Conservation (phyloP, 208 protist genomes). For the Crithidia fasciculata region DNA sequence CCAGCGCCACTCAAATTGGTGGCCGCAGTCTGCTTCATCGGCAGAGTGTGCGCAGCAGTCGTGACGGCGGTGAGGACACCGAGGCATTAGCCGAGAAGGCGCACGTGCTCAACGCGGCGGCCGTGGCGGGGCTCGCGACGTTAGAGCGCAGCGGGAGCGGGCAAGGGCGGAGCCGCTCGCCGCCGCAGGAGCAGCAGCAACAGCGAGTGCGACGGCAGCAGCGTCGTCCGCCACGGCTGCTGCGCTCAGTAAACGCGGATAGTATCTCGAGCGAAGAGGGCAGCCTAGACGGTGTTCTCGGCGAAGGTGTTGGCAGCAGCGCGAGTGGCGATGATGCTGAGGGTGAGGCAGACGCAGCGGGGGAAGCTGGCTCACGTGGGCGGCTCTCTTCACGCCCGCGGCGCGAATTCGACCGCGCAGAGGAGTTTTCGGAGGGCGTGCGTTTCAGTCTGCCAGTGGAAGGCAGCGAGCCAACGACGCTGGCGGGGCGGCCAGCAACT, state of each 20-base stretch:
- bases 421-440: constrained; percentile 1
- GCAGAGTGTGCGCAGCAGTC: neutral
- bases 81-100: neutral
- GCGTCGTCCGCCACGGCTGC: neutral
- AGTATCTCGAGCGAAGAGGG: neutral
- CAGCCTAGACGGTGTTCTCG: neutral
- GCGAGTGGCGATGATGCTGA: neutral
- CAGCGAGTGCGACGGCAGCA: neutral
- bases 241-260: neutral
- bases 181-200: neutral
- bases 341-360: neutral
- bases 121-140: neutral
- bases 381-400: neutral
- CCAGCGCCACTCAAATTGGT: constrained; percentile 2
- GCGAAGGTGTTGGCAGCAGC: neutral
- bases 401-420: neutral
- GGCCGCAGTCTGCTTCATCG: neutral
- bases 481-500: neutral
- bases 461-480: neutral
- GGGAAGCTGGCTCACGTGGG: no score
- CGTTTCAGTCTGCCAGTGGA: constrained; percentile 3
- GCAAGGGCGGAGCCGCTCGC: no score
- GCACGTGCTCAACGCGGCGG: neutral
- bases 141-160: neutral
- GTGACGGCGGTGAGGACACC: constrained; percentile 10